Evolutionary conservation across 148 eudicot species (phyloP).

Genomic region (Amaranthus cruentus): DNA sequence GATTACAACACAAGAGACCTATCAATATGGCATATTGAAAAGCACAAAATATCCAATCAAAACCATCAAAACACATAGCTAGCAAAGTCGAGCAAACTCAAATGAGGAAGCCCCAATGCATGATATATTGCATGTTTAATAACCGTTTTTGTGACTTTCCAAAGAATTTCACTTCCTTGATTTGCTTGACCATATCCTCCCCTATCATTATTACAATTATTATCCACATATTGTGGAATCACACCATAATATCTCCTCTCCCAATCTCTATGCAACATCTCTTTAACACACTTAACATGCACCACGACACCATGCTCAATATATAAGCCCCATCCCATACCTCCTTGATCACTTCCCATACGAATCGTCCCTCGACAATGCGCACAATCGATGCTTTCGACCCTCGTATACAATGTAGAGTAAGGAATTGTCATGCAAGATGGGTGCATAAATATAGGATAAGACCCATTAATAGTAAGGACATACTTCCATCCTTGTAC

Average conservation of each 20-base stretch:
- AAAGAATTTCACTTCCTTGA: background rate
- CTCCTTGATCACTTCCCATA: too few relatives aligned
- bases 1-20: too few relatives aligned
- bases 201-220: background rate
- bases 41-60: too few relatives aligned
- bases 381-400: background rate
- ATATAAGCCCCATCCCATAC: background rate
- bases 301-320: background rate
- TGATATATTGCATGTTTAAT: too few relatives aligned
- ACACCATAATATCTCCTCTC: background rate
- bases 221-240: background rate
- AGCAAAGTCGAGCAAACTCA: too few relatives aligned
- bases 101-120: too few relatives aligned
- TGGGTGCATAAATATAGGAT: background rate
- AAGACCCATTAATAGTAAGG: background rate
- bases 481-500: constrained; percentile 12
- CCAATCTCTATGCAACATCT: background rate
- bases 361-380: background rate
- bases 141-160: too few relatives aligned
- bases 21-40: too few relatives aligned
- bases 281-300: constrained; percentile 1
- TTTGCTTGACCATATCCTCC: background rate
- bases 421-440: background rate
- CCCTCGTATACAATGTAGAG: too few relatives aligned
- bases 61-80: too few relatives aligned